A percentile compares a stretch with the other conserved stretches of the same genome.
These are phyloP conservation scores for Podaxis mareebaensis DNA, from an alignment of 768 basidiomycete genomes.

Conservation along the genomic window DNA sequence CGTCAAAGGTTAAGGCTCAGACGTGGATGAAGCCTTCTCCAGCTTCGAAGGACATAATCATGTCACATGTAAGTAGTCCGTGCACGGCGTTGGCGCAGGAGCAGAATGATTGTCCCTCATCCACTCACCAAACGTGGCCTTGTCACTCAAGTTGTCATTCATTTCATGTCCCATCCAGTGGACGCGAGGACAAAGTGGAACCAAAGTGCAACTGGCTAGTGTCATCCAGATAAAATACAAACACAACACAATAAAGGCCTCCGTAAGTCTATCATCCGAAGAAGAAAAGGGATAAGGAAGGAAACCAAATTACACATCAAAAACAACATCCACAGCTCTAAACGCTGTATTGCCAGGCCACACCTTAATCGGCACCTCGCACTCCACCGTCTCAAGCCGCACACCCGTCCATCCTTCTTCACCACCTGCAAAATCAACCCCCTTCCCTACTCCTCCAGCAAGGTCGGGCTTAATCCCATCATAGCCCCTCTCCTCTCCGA, in stretches of 20 bases:
- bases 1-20: no score
- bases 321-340: slow-evolving; percentile 75
- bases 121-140: no score
- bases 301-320: slow-evolving; percentile 53
- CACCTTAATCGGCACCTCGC: slow-evolving; percentile 86
- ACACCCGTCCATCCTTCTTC: slow-evolving; percentile 69
- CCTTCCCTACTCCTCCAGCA: slow-evolving; percentile 52
- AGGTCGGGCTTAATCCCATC: slow-evolving; percentile 49
- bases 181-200: no score
- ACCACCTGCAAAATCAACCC: slow-evolving; percentile 51
- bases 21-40: no score
- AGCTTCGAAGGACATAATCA: no score
- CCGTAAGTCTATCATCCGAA: not conserved
- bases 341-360: slow-evolving; percentile 91
- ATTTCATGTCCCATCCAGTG: no score
- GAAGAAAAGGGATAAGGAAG: not conserved
- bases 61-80: no score
- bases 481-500: slow-evolving; percentile 31
- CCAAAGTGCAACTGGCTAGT: not conserved
- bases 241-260: not conserved
- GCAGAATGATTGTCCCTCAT: no score
- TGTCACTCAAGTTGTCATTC: no score
- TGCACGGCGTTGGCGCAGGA: no score
- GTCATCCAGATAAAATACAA: not conserved
- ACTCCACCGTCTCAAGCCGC: slow-evolving; percentile 86